Evolutionary conservation across 73 alveolate species (phyloP).

Genomic region (Stentor coeruleus): DNA sequence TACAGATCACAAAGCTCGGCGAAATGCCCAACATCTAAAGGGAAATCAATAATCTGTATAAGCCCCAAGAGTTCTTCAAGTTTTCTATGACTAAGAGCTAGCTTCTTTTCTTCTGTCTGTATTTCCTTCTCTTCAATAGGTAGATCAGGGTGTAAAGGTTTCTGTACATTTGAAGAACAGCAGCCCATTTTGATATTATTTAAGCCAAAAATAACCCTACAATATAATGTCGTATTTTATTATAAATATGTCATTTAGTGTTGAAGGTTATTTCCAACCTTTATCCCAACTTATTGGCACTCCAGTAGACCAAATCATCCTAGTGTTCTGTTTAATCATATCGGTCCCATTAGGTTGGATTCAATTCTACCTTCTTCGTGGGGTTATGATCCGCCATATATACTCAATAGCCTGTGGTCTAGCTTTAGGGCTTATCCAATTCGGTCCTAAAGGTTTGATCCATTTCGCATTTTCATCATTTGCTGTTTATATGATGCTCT

Average conservation of each 20-base stretch:
- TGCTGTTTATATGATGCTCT: conserved; percentile 48
- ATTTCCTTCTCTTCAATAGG: not conserved
- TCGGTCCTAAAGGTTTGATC: conserved; percentile 34
- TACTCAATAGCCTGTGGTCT: conserved; percentile 42
- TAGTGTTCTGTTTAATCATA: conserved; percentile 32
- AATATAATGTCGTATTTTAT: no score
- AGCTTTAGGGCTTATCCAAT: conserved; percentile 37
- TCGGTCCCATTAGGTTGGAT: conserved; percentile 46
- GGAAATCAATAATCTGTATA: not conserved
- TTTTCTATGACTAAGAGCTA: not conserved
- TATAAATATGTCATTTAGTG: no score
- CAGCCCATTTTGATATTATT: not conserved
- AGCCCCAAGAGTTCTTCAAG: not conserved
- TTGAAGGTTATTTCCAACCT: not conserved
- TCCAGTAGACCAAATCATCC: conserved; percentile 37
- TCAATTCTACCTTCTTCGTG: conserved; percentile 27
- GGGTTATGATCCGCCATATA: conserved; percentile 34
- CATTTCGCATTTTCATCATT: conserved; percentile 54
- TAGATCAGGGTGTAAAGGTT: not conserved
- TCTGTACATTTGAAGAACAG: not conserved
- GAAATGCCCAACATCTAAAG: not conserved
- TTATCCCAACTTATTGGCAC: not conserved
- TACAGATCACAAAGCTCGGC: not conserved
- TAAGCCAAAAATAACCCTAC: no score
- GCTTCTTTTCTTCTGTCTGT: not conserved